phyloP scores from a whole-genome alignment of 495 filamentous ascomycete species.

The Elaphomyces granulatus region DNA sequence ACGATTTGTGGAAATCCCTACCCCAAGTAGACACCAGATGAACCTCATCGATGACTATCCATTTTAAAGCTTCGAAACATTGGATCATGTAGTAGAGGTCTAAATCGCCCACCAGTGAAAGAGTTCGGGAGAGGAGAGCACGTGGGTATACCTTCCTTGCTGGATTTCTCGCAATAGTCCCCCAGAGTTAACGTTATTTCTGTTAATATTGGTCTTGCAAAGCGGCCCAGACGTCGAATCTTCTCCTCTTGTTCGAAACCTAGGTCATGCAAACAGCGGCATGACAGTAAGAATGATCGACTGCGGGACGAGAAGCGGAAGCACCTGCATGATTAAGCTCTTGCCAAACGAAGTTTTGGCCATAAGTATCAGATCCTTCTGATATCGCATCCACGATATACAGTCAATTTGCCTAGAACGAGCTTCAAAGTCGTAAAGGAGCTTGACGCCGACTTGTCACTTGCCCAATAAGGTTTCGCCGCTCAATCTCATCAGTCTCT shows the following conservation, averaged over 20 bases:
- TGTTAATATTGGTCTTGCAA: not conserved
- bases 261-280: not conserved
- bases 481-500: no score
- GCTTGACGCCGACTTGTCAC: not conserved
- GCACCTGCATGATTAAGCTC: not conserved
- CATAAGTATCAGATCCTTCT: not conserved
- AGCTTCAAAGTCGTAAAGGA: not conserved
- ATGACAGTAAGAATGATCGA: not conserved
- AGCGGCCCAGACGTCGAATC: not conserved
- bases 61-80: not conserved
- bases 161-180: not conserved
- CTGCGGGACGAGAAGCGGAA: not conserved
- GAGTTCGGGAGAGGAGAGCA: not conserved
- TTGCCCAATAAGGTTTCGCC: no score
- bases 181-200: not conserved
- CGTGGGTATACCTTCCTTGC: not conserved
- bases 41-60: not conserved
- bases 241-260: not conserved
- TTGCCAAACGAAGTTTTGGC: not conserved
- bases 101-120: not conserved
- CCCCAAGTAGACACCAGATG: conserved; percentile 4
- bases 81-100: not conserved
- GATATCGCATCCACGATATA: not conserved
- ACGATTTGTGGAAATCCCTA: not conserved
- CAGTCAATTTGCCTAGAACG: not conserved